Base-by-base conservation (phyloP, 345 rosid species). In the Moricandia moricandioides region DNA sequence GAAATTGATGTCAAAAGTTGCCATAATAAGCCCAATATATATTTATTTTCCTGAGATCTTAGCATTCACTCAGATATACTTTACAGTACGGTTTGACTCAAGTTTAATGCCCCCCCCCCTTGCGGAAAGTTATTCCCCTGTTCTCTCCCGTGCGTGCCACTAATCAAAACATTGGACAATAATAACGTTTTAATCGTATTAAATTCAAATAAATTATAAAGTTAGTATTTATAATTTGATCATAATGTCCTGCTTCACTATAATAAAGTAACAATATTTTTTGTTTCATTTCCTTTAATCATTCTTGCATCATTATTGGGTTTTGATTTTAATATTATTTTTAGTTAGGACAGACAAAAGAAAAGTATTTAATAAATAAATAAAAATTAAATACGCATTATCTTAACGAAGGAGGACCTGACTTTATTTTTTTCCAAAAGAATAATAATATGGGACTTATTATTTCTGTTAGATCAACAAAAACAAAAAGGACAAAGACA, bases 301-400 rank as follows among this genome's bases (percentile, higher is more conserved):
- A 70, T 43, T 31, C 13, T 70, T 43, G 67, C 33, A 70, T 43
- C 66, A 59, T 59, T 59, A 40, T 70, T 59, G 31, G 40, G 0
- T 59, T 43, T 16, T 10, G 29, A 9, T 37, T 58, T 39, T 14
- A 40, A 21, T 58, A 70, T 29, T 29, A 70, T 8, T 17, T 27
- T 31, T 26, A 10, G 27, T 37, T 69, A 54, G 37, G 73, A 70
- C 66, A 3, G 26, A 24, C 11, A 1, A 47, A 34, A 26, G 39
- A 33, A 60, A 17, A 17, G 65, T 8, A 57, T 7, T 49, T 51
- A 17, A 51, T 31, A 8, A 68, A 2, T 0, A 2, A 33, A 13
- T 11, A 11, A 67, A 2, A 33, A 13, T 11, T 4, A 67, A 31
- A 29, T 51, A 51, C 4, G 47, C 73, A 57, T 69, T 57, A 57